Evolutionary conservation across 768 basidiomycete species (phyloP).

Genomic region (Lanmaoa pseudosensibilis): DNA sequence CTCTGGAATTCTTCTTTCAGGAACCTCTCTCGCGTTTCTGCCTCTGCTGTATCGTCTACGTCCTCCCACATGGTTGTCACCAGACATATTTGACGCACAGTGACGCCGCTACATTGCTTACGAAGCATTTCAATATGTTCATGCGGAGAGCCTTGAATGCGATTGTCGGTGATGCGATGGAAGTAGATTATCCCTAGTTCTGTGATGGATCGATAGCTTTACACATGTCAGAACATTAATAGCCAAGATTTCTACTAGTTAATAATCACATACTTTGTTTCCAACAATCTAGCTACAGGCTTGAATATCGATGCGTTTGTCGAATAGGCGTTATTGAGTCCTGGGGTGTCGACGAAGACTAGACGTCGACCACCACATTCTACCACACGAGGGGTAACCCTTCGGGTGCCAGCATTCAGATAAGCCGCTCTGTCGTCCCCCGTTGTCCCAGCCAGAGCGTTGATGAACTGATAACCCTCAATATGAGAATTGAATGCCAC

Average conservation of each 20-base stretch:
- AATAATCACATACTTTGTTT: neutral
- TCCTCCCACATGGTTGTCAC: constrained; percentile 11
- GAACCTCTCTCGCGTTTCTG: neutral
- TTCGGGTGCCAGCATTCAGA: neutral
- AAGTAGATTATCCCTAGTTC: constrained; percentile 6
- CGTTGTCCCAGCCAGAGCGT: neutral
- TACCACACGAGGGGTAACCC: neutral
- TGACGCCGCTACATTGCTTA: neutral
- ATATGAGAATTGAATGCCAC: neutral
- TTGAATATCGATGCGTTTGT: neutral
- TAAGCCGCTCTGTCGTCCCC: too few species aligned
- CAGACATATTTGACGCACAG: constrained; percentile 1
- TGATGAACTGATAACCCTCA: constrained; percentile 8
- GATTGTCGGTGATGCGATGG: constrained; percentile 6
- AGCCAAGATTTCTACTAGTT: neutral
- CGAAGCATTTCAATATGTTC: constrained; percentile 2
- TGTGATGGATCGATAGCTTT: neutral
- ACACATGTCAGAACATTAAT: neutral
- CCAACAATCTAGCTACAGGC: neutral
- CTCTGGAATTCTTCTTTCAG: neutral
- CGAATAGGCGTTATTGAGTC: neutral
- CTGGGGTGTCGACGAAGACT: constrained; percentile 9
- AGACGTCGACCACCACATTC: constrained; percentile 1
- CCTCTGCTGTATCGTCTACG: neutral
- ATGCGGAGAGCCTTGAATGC: neutral